phyloP scores from a whole-genome alignment of 2,329 filamentous ascomycete species.

The Sporothrix brasiliensis region DNA sequence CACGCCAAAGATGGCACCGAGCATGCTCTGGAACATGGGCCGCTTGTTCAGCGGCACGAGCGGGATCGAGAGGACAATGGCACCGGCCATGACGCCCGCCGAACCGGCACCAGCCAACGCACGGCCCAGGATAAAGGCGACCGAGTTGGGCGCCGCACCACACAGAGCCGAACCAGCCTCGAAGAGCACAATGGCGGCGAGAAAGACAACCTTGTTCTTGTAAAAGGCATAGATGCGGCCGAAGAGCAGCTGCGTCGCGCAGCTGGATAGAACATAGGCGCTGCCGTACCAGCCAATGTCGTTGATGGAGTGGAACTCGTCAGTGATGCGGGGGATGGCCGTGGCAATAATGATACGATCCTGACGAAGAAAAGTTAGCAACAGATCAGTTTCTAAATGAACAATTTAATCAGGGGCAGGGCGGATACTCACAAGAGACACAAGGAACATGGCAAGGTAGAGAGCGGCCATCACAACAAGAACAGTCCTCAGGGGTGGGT shows the following conservation, averaged over 20 bases:
- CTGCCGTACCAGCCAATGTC: conserved; percentile 38
- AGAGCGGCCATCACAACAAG: conserved; percentile 43
- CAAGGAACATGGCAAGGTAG: conserved; percentile 47
- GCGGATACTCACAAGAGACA: conserved; percentile 40
- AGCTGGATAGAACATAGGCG: conserved; percentile 35
- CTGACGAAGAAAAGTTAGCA: neutral
- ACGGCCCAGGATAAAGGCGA: conserved; percentile 49
- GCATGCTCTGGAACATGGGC: conserved; percentile 44
- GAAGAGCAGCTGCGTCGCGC: conserved; percentile 44
- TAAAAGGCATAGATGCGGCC: conserved; percentile 48
- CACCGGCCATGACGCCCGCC: conserved; percentile 47
- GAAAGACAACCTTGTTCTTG: conserved; percentile 43
- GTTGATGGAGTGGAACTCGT: conserved; percentile 34
- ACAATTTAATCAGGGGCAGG: neutral
- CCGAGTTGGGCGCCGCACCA: conserved; percentile 47
- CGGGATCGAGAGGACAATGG: conserved; percentile 43
- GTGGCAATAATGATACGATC: conserved; percentile 41
- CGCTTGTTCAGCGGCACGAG: conserved; percentile 43
- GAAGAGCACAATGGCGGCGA: conserved; percentile 43
- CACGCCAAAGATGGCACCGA: conserved; percentile 45
- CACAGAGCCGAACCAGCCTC: conserved; percentile 48
- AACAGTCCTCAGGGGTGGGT: neutral
- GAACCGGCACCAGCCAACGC: conserved; percentile 47
- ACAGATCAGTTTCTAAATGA: no score
- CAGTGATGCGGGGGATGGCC: conserved; percentile 35